A percentile compares a stretch with the other conserved stretches of the same genome.
These are phyloP conservation scores for Dujonia santamariae DNA, from an alignment of 1,139 yeast genomes.

Conservation along the genomic window DNA sequence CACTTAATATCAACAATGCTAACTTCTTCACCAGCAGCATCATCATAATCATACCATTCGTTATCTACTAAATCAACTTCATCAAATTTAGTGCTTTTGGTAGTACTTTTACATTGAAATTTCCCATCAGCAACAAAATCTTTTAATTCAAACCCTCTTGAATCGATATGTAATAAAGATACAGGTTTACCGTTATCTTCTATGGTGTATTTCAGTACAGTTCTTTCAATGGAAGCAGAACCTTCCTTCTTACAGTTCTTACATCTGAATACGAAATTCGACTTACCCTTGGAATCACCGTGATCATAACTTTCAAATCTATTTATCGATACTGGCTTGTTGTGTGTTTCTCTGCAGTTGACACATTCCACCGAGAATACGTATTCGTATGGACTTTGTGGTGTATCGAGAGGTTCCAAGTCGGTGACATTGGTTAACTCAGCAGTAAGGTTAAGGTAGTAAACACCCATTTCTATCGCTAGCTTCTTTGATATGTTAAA, in stretches of 20 bases:
- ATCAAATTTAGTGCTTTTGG: slow-evolving; percentile 48
- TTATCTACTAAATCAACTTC: slow-evolving; percentile 74
- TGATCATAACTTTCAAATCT: slow-evolving; percentile 59
- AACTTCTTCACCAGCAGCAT: slow-evolving; percentile 75
- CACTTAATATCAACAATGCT: slow-evolving; percentile 72
- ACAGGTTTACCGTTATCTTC: slow-evolving; percentile 32
- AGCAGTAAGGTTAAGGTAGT: slow-evolving; percentile 53
- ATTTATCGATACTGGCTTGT: slow-evolving; percentile 71
- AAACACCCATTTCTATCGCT: slow-evolving; percentile 32
- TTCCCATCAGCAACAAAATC: slow-evolving; percentile 69
- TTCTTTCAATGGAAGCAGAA: slow-evolving; percentile 35
- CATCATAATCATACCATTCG: slow-evolving; percentile 97
- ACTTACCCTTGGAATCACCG: slow-evolving; percentile 75
- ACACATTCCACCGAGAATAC: slow-evolving; percentile 73
- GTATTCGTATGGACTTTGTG: slow-evolving; percentile 65
- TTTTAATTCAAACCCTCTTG: slow-evolving; percentile 77
- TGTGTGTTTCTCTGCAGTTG: slow-evolving; percentile 74
- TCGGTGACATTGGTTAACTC: slow-evolving; percentile 62
- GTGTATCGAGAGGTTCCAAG: slow-evolving; percentile 61
- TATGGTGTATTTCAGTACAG: slow-evolving; percentile 24
- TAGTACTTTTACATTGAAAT: slow-evolving; percentile 60
- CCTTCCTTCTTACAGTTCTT: slow-evolving; percentile 53
- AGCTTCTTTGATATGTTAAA: neutral
- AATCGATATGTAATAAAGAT: slow-evolving; percentile 66
- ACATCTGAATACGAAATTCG: slow-evolving; percentile 81